Evolutionary conservation across 2,329 filamentous ascomycete genomes (phyloP).

Genomic region (Rhynchosporium agropyri): DNA sequence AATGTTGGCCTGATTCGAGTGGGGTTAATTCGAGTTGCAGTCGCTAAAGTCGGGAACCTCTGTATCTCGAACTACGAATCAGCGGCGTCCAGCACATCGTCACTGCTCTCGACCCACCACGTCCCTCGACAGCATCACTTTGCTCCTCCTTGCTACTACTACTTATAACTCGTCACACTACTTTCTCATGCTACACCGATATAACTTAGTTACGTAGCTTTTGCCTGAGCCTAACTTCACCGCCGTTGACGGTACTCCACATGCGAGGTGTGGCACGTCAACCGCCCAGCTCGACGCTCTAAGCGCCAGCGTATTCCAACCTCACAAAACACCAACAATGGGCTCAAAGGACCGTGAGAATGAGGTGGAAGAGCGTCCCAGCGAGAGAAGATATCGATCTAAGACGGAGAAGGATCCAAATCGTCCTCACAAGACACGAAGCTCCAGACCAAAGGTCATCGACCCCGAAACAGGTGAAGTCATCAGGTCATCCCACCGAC

Average conservation of each 20-base stretch:
- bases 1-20: background rate
- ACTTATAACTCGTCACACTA: background rate
- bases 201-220: conserved; percentile 12
- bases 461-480: conserved; percentile 41
- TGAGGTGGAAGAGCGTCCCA: background rate
- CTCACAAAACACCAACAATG: background rate
- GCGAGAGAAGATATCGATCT: conserved; percentile 38
- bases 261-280: conserved; percentile 14
- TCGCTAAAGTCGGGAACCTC: conserved; percentile 13
- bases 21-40: background rate
- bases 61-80: conserved; percentile 13
- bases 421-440: conserved; percentile 40
- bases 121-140: conserved; percentile 18
- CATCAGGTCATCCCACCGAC: conserved; percentile 38
- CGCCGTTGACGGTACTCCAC: conserved; percentile 6
- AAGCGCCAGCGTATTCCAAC: conserved; percentile 31
- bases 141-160: conserved; percentile 6
- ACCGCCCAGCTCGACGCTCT: conserved; percentile 1
- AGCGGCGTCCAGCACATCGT: conserved; percentile 20
- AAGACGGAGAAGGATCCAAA: conserved; percentile 41
- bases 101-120: conserved; percentile 17
- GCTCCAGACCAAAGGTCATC: conserved; percentile 38
- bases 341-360: conserved; percentile 15
- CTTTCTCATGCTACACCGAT: conserved; percentile 11
- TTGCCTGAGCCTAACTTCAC: conserved; percentile 12